Conservation (phyloP, 2,329 filamentous ascomycete genomes). For the Trichophyton benhamiae region DNA sequence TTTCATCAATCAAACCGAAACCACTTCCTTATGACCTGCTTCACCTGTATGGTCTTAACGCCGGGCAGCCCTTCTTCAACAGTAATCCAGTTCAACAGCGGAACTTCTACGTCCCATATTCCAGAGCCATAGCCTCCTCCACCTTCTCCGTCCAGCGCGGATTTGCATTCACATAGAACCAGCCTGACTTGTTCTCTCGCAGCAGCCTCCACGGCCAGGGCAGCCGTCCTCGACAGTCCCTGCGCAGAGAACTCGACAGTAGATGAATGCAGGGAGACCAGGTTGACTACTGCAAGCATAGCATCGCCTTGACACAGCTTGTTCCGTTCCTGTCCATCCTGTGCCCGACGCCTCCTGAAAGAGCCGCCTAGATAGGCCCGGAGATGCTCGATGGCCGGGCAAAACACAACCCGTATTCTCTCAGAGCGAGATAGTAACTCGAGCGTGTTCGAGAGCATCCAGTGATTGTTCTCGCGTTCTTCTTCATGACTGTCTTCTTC, state of each 20-base stretch:
- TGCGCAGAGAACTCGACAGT: slow-evolving; percentile 39
- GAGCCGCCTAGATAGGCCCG: slow-evolving; percentile 52
- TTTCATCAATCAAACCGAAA: slow-evolving; percentile 40
- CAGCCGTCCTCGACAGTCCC: slow-evolving; percentile 35
- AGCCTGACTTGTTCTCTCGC: slow-evolving; percentile 22
- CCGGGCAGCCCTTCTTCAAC: slow-evolving; percentile 39
- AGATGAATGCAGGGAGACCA: slow-evolving; percentile 30
- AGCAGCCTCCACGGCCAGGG: slow-evolving; percentile 29
- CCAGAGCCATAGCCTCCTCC: slow-evolving; percentile 22
- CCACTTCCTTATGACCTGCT: slow-evolving; percentile 52
- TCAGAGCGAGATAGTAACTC: slow-evolving; percentile 56
- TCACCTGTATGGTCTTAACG: slow-evolving; percentile 47
- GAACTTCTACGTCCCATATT: slow-evolving; percentile 42
- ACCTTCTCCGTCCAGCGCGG: slow-evolving; percentile 18
- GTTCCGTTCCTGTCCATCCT: not conserved
- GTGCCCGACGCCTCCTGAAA: not conserved
- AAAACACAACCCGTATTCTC: slow-evolving; percentile 58
- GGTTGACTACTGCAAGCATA: slow-evolving; percentile 31
- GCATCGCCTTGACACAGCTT: slow-evolving; percentile 10
- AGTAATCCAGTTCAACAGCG: slow-evolving; percentile 45
- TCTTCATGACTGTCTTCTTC: not conserved
- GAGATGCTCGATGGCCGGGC: slow-evolving; percentile 62
- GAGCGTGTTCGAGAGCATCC: slow-evolving; percentile 52
- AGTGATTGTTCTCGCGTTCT: not conserved
- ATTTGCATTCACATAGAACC: slow-evolving; percentile 31